These are phyloP conservation scores for Orbilia ellipsospora DNA, from an alignment of 2,329 filamentous ascomycete genomes.

Conservation along the genomic window DNA sequence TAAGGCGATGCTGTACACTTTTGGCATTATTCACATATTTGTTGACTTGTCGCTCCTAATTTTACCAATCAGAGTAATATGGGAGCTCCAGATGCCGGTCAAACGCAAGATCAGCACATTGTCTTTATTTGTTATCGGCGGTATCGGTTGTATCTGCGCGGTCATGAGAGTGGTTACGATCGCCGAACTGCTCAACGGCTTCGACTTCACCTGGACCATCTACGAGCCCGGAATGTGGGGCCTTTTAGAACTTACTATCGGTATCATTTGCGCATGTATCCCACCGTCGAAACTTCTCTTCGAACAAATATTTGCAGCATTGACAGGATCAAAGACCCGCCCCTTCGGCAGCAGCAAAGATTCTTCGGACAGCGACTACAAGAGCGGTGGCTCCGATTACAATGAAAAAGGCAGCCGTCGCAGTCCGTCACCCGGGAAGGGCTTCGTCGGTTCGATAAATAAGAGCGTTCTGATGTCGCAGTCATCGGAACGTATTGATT, in stretches of 20 bases:
- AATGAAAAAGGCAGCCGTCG: slow-evolving; percentile 39
- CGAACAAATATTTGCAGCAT: slow-evolving; percentile 32
- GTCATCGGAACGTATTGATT: slow-evolving; percentile 49
- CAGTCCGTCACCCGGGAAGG: slow-evolving; percentile 29
- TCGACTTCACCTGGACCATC: slow-evolving; percentile 52
- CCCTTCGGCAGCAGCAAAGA: slow-evolving; percentile 43
- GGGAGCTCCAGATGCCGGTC: slow-evolving; percentile 53
- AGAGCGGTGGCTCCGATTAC: slow-evolving; percentile 37
- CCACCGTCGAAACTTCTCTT: slow-evolving; percentile 51
- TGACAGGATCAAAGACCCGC: slow-evolving; percentile 30
- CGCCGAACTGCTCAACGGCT: slow-evolving; percentile 43
- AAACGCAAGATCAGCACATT: slow-evolving; percentile 50
- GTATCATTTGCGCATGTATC: slow-evolving; percentile 54
- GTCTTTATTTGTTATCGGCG: slow-evolving; percentile 48
- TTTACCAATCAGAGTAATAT: slow-evolving; percentile 50
- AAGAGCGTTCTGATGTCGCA: slow-evolving; percentile 53
- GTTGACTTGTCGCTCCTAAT: slow-evolving; percentile 42
- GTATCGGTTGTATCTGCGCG: slow-evolving; percentile 46
- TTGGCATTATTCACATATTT: slow-evolving; percentile 54
- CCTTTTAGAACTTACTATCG: slow-evolving; percentile 46
- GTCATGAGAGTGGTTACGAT: slow-evolving; percentile 50
- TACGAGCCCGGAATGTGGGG: slow-evolving; percentile 54
- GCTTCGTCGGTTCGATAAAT: slow-evolving; percentile 34
- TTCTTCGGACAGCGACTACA: slow-evolving; percentile 25
- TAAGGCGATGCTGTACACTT: slow-evolving; percentile 50